Base-by-base conservation (phyloP, 257 asterid species). In the Plectranthus barbatus region DNA sequence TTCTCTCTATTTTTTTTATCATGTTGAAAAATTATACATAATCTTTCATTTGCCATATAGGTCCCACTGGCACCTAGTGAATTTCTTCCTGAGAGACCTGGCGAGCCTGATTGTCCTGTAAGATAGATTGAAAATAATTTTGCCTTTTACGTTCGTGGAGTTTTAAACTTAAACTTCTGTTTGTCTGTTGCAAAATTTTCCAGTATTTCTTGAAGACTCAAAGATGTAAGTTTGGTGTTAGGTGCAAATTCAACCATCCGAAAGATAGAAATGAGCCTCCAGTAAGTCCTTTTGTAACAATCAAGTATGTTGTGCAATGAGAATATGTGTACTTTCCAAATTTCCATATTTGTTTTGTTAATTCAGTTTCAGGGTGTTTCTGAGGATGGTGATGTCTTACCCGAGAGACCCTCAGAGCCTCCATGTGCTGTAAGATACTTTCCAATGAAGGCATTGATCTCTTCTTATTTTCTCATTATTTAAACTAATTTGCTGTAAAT, bases 241-340 rank as follows among this genome's bases (percentile, higher is more conserved):
- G 86, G 72, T 92, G 99, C 93, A 92, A 70, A 77, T 89, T 92
- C 73, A 92, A 92, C 83, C 99, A 93, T 80, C 99, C 99, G 41
- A 83, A 80, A 77, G 94, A 85, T 60, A 73, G 20, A 44, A 62
- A 66, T 10, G 61, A 57, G 36, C 74, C 77, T 67, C 69, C 64
- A 71, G 96, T 90, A 75, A 76, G 90, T 77, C 63, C 19, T 61
- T 36, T 60, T 66, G 55, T 54, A 57, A 47, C 64, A 45, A 44
- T 68, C 23, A 39, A 5, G 59, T 74, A 39, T 50, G 40, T 55
- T 65, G 42, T 68, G 50, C 23, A 37, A 47, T 18, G 36, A 20
- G 60, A 26, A 40, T 17, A 66, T 44, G 49, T 44, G n/a, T 48
- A 44, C 72, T 68, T 44, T 56, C 47, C 13, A 66, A 39, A 33